Conservation (phyloP, 2,329 filamentous ascomycete genomes). For the Coniochaeta prunicola region DNA sequence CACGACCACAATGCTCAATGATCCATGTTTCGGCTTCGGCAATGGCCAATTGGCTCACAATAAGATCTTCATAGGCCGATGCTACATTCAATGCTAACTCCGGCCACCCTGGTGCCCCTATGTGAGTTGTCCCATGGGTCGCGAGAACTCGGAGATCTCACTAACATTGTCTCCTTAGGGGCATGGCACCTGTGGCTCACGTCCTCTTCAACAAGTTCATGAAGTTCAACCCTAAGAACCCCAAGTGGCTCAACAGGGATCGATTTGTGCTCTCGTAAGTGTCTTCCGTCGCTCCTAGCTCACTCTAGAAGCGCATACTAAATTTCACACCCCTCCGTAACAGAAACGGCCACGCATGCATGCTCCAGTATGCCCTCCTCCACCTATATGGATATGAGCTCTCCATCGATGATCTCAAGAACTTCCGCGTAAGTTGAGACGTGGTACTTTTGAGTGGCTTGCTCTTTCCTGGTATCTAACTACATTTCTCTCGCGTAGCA, state of each 20-base stretch:
- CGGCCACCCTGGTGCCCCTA: conserved; percentile 96
- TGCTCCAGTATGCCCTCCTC: conserved; percentile 97
- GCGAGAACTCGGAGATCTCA: not conserved
- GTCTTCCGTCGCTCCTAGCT: not conserved
- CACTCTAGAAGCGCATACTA: not conserved
- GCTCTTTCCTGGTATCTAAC: not conserved
- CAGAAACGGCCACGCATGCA: conserved; percentile 97
- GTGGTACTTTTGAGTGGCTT: not conserved
- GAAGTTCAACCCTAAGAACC: conserved; percentile 99
- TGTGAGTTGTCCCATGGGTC: conserved; percentile 45
- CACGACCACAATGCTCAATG: not conserved
- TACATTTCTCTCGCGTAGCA: conserved; percentile 23
- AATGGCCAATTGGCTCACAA: conserved; percentile 13
- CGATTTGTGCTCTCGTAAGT: conserved; percentile 98
- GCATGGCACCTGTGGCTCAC: conserved; percentile 90
- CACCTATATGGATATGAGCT: conserved; percentile 91
- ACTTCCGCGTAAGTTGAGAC: conserved; percentile 80
- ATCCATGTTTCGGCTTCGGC: not conserved
- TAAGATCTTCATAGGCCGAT: conserved; percentile 65
- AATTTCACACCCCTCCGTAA: not conserved
- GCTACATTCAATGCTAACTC: conserved; percentile 94
- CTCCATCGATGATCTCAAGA: conserved; percentile 86
- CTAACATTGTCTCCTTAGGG: conserved; percentile 38
- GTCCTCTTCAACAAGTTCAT: conserved; percentile 99
- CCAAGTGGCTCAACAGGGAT: conserved; percentile 93